phyloP scores from a whole-genome alignment of 192 early-diverging fungal species.

The Phycomyces nitens region DNA sequence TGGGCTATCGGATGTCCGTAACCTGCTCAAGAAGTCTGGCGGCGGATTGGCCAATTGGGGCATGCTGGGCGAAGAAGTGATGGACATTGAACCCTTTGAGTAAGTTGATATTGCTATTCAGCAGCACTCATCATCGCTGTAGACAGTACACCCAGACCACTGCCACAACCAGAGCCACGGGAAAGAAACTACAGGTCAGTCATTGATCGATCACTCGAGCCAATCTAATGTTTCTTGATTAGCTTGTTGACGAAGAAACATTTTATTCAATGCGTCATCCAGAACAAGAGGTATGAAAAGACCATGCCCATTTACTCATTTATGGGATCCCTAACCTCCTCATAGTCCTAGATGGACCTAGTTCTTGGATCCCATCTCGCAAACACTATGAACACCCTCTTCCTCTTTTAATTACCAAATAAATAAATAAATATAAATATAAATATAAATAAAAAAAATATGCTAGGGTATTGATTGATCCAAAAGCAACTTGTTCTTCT shows the following conservation, averaged over 20 bases:
- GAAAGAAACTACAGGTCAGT: slow-evolving; percentile 6
- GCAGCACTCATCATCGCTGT: not conserved
- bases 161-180: not conserved
- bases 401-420: slow-evolving; percentile 5
- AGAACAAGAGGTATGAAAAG: slow-evolving; percentile 12
- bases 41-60: slow-evolving; percentile 31
- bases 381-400: not conserved
- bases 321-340: not conserved
- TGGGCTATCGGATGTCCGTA: slow-evolving; percentile 16
- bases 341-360: slow-evolving; percentile 1
- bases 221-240: not conserved
- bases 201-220: not conserved
- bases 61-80: slow-evolving; percentile 17
- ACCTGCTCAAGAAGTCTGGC: slow-evolving; percentile 17
- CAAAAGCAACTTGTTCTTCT: slow-evolving; percentile 6
- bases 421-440: slow-evolving; percentile 5
- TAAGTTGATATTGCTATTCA: slow-evolving; percentile 1
- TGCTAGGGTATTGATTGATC: slow-evolving; percentile 4
- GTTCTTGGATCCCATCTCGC: not conserved
- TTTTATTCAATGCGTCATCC: slow-evolving; percentile 21
- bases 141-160: not conserved
- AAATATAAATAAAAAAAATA: not conserved
- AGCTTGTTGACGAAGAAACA: slow-evolving; percentile 24
- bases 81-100: slow-evolving; percentile 14
- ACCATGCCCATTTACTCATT: not conserved